Conservation (phyloP, 306 rosid species). For the Macrotyloma uniflorum region DNA sequence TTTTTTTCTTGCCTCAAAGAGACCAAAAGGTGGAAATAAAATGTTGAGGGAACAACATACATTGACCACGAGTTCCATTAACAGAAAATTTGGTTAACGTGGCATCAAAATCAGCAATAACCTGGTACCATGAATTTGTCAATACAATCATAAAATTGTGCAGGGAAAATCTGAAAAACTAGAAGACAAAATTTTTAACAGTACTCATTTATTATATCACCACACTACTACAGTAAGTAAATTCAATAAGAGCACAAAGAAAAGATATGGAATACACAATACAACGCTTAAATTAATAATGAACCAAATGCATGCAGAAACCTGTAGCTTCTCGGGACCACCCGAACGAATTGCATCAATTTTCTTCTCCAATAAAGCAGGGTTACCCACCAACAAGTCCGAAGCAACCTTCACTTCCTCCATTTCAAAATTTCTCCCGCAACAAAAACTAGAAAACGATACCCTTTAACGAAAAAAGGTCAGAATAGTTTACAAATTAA, state of each 20-base stretch:
- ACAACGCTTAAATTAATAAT: neutral
- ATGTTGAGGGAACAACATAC: slow-evolving; percentile 54
- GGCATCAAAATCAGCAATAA: slow-evolving; percentile 93
- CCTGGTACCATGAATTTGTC: slow-evolving; percentile 45
- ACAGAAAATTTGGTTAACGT: slow-evolving; percentile 74
- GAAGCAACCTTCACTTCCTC: slow-evolving; percentile 33
- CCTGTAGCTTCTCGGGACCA: slow-evolving; percentile 75
- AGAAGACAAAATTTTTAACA: neutral
- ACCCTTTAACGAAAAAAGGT: slow-evolving; percentile 33
- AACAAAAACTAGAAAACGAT: slow-evolving; percentile 39
- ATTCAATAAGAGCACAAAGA: neutral
- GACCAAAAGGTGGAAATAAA: neutral
- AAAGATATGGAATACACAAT: neutral
- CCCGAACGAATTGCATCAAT: slow-evolving; percentile 57
- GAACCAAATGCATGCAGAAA: slow-evolving; percentile 20
- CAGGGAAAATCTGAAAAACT: neutral
- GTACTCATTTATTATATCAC: neutral
- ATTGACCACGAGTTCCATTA: slow-evolving; percentile 77
- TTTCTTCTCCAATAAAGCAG: slow-evolving; percentile 50
- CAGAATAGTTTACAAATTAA: neutral
- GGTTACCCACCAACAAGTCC: slow-evolving; percentile 47
- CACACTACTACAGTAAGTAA: neutral
- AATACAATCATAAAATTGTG: slow-evolving; percentile 27
- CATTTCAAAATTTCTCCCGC: slow-evolving; percentile 48
- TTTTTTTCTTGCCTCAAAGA: neutral